These are phyloP conservation scores for Zasmidium citrigriseum DNA, from an alignment of 2,329 filamentous ascomycete genomes.

Conservation along the genomic window DNA sequence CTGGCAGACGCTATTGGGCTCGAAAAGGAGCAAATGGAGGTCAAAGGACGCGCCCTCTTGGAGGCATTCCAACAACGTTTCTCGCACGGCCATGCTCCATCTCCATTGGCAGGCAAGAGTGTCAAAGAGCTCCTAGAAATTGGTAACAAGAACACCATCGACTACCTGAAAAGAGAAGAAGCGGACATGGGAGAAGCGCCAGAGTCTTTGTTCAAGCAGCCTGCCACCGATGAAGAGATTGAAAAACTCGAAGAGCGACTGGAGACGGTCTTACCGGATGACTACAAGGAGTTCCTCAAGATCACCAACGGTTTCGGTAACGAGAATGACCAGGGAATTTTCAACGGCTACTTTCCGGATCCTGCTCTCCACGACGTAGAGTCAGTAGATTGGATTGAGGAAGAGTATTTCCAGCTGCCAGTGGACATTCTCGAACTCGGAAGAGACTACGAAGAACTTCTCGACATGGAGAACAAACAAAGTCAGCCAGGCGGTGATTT, in stretches of 20 bases:
- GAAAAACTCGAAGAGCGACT: conserved; percentile 5
- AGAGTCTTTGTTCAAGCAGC: not conserved
- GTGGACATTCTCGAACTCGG: conserved; percentile 10
- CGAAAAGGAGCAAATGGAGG: not conserved
- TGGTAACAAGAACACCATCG: conserved; percentile 5
- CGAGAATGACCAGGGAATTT: conserved; percentile 2
- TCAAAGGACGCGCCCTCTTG: not conserved
- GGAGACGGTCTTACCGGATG: conserved; percentile 1
- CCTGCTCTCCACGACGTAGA: not conserved
- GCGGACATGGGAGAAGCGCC: not conserved
- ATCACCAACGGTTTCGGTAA: conserved; percentile 11
- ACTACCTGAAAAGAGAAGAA: not conserved
- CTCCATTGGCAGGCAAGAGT: conserved; percentile 1
- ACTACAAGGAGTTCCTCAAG: conserved; percentile 13
- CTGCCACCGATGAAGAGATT: conserved; percentile 1
- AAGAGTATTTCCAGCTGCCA: conserved; percentile 15
- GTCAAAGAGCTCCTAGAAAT: conserved; percentile 9
- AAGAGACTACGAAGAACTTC: conserved; percentile 4
- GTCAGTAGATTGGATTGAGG: conserved; percentile 2
- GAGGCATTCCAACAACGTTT: not conserved
- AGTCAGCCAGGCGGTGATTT: not conserved
- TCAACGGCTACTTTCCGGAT: conserved; percentile 6
- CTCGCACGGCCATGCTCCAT: not conserved
- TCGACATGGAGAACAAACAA: not conserved
- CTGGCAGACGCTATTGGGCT: conserved; percentile 8